Evolutionary conservation across 2,329 filamentous ascomycete genomes (phyloP), one percentile per base, ranked within the genome.

Genomic region (Diplodia seriata): DNA sequence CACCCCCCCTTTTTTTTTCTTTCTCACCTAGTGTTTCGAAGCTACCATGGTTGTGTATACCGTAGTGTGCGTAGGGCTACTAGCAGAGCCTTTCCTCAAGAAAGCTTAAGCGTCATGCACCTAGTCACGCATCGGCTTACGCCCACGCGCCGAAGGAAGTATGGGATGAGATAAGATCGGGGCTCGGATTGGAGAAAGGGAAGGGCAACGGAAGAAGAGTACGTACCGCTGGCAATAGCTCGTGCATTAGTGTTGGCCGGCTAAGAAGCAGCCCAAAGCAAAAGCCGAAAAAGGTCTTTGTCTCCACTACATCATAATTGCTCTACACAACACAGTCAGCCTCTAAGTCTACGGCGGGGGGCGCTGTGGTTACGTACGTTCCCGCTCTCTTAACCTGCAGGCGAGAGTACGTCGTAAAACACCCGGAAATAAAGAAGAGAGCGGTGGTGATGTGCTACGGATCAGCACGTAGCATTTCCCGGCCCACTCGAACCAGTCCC

Each of bases 151-250:
- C 43, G 18, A 47, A 47, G 43, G 43, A 47, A 47, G 43, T 20
- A 47, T n/a, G 9, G 43, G n/a, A 47, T 20, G 43, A 47, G 43
- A 47, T 47, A 47, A 47, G 43, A n/a, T 36, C 33, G 33, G 33
- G 33, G 33, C 9, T 11, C 33, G 33, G 33, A 36, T 36, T 36
- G 33, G 33, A 36, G 33, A 8, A 36, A 11, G 33, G 33, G 9
- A 11, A 36, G 33, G 11, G 36, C 8, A 11, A 38, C 8, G 14
- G 36, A 38, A 11, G 36, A 47, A 7, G 18, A 20, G 43, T 47
- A 47, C 43, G 43, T 47, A 47, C 43, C 43, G 43, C 11, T 47
- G 43, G 43, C 43, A 47, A 47, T 47, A 47, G 43, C n/a, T 47
- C n/a, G 43, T 47, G 43, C 43, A 47, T 47, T 47, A 47, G 43